Conservation (phyloP, 2,329 filamentous ascomycete genomes). For the Clarireedia paspali region DNA sequence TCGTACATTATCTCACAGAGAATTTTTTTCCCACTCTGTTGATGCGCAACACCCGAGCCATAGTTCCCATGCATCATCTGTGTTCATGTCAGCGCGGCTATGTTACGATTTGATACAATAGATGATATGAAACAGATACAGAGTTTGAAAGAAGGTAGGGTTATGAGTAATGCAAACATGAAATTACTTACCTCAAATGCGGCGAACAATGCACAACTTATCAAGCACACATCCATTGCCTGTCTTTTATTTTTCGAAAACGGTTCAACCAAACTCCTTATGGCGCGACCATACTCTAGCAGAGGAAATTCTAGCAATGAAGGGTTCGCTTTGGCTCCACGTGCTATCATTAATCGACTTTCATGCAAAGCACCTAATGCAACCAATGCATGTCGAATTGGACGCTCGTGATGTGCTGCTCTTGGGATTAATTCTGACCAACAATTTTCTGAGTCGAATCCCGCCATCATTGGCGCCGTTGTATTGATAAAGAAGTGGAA, state of each 20-base stretch:
- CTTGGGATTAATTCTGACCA: neutral
- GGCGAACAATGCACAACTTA: conserved; percentile 1
- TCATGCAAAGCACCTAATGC: neutral
- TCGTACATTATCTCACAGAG: conserved; percentile 15
- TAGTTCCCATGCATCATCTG: conserved; percentile 19
- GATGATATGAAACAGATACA: neutral
- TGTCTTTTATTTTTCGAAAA: neutral
- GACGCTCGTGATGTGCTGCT: neutral
- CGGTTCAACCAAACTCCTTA: neutral
- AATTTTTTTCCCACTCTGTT: conserved; percentile 18
- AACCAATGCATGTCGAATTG: neutral
- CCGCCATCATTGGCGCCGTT: conserved; percentile 1
- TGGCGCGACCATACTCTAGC: neutral
- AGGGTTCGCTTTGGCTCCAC: neutral
- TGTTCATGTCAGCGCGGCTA: neutral
- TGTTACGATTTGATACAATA: too few relatives aligned
- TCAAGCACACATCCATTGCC: conserved; percentile 2
- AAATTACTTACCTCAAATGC: neutral
- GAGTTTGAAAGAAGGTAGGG: neutral
- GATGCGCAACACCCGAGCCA: conserved; percentile 15
- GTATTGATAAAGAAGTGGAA: conserved; percentile 2
- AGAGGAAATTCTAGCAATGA: neutral
- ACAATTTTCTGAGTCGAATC: neutral
- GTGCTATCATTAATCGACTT: neutral
- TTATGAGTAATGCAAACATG: too few relatives aligned